These are phyloP conservation scores for Osmanthus fragrans DNA, from an alignment of 257 asterid genomes.

Conservation along the genomic window DNA sequence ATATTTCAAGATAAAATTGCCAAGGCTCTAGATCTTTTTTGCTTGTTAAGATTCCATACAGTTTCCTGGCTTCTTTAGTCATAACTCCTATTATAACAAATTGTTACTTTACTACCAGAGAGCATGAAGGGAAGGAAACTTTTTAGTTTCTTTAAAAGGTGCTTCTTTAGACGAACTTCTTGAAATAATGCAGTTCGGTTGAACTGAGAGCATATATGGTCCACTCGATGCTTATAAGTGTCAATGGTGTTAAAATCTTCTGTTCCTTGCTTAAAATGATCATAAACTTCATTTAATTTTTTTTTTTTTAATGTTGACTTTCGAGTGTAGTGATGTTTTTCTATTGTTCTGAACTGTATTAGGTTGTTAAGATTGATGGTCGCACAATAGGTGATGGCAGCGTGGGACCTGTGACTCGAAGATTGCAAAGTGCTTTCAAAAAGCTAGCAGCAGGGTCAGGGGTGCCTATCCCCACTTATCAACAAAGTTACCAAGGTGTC, in stretches of 20 bases:
- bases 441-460: conserved; percentile 60
- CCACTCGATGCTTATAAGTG: neutral
- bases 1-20: neutral
- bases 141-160: neutral
- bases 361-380: conserved; percentile 83
- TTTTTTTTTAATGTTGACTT: neutral
- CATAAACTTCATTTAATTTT: neutral
- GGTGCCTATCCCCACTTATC: conserved; percentile 77
- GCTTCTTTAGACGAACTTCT: neutral
- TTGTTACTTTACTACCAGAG: too few relatives aligned
- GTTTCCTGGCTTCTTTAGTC: neutral
- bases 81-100: neutral
- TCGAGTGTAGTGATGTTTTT: conserved; percentile 5
- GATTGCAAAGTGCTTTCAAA: conserved; percentile 61
- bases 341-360: conserved; percentile 13
- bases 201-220: neutral
- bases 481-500: conserved; percentile 22
- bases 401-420: conserved; percentile 80
- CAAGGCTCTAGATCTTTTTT: neutral
- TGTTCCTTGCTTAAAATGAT: neutral
- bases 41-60: neutral
- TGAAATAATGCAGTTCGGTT: neutral
- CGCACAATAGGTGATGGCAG: conserved; percentile 73
- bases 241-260: neutral
- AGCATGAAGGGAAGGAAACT: too few relatives aligned